Conservation (phyloP, 371 early-diverging fungal species). For the Rhizoclosmatium hyalinum region DNA sequence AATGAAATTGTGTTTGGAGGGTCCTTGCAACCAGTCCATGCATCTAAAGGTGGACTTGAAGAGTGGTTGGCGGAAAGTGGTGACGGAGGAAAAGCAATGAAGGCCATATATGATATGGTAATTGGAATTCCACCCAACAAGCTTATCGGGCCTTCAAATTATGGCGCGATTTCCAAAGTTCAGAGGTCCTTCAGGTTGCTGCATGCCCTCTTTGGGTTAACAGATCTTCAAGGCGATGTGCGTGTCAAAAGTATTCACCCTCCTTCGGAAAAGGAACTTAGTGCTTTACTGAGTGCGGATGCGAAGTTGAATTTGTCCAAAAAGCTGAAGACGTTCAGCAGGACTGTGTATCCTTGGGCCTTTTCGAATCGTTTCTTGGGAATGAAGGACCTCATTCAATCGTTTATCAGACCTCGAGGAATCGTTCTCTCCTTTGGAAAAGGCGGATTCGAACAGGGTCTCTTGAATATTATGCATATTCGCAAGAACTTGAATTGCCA, state of each 20-base stretch:
- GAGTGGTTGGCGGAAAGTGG: slow-evolving; percentile 4
- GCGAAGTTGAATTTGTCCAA: background rate
- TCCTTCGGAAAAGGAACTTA: background rate
- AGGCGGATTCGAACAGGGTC: slow-evolving; percentile 20
- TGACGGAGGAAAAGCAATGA: background rate
- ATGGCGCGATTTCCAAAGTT: slow-evolving; percentile 10
- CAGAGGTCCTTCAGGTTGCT: slow-evolving; percentile 2
- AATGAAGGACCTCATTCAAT: slow-evolving; percentile 13
- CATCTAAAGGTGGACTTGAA: background rate
- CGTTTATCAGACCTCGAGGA: slow-evolving; percentile 10
- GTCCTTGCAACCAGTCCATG: background rate
- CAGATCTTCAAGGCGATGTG: slow-evolving; percentile 3
- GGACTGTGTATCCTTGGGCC: slow-evolving; percentile 23
- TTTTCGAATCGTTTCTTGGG: slow-evolving; percentile 24
- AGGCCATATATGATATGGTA: background rate
- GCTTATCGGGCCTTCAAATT: slow-evolving; percentile 15
- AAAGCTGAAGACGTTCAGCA: slow-evolving; percentile 4
- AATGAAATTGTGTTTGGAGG: slow-evolving; percentile 13
- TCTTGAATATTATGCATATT: slow-evolving; percentile 13
- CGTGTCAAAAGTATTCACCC: background rate
- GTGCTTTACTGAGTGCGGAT: background rate
- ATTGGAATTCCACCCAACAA: background rate
- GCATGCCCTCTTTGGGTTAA: background rate
- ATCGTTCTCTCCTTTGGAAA: slow-evolving; percentile 25
- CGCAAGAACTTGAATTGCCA: slow-evolving; percentile 21